These are phyloP conservation scores for Psilocybe cubensis DNA, from an alignment of 768 basidiomycete genomes.

Conservation along the genomic window DNA sequence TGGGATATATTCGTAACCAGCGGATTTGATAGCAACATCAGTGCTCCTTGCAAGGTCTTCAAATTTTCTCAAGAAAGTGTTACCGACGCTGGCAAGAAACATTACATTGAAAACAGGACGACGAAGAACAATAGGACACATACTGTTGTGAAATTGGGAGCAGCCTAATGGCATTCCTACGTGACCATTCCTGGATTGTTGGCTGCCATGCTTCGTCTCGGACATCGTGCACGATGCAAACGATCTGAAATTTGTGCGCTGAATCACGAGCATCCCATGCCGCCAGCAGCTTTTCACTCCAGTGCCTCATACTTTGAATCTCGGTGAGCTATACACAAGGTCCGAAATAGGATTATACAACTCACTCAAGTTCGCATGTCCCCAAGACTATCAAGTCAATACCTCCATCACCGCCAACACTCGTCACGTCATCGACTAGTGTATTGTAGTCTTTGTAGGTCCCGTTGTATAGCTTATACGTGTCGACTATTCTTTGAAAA, in stretches of 20 bases:
- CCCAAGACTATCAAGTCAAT: conserved; percentile 8
- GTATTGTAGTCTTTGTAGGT: background rate
- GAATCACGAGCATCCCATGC: conserved; percentile 9
- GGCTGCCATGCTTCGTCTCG: conserved; percentile 2
- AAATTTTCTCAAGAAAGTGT: conserved; percentile 1
- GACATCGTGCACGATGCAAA: conserved; percentile 8
- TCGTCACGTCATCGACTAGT: background rate
- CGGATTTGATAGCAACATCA: background rate
- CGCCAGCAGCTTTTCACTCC: background rate
- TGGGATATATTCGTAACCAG: conserved; percentile 11
- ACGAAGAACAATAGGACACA: background rate
- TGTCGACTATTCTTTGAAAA: conserved; percentile 6
- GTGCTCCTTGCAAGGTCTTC: conserved; percentile 2
- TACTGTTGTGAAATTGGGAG: conserved; percentile 10
- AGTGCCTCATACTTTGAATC: background rate
- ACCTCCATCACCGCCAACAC: background rate
- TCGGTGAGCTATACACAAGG: background rate
- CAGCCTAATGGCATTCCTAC: conserved; percentile 6
- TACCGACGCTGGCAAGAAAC: background rate
- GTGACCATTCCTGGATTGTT: conserved; percentile 8
- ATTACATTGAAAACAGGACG: too few relatives aligned
- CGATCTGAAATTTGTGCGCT: conserved; percentile 8
- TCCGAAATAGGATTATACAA: background rate
- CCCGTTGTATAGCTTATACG: conserved; percentile 1
- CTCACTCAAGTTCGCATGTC: conserved; percentile 11